A percentile compares a stretch with the other conserved stretches of the same genome.
Conservation (phyloP, 1,284 basidiomycete species). For the Somion occarium region DNA sequence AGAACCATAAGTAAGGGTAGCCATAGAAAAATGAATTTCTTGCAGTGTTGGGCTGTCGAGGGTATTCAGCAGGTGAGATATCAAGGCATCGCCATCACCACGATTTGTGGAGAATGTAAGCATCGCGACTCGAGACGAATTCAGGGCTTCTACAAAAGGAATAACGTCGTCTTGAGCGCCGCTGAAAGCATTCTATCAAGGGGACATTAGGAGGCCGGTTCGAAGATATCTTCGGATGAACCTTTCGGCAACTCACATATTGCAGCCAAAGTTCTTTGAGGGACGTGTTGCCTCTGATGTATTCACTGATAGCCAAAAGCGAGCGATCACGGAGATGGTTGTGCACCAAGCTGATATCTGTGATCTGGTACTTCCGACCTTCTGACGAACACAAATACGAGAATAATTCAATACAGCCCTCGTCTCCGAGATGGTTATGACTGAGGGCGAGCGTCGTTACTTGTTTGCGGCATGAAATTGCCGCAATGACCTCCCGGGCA, state of each 20-base stretch:
- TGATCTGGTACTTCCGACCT: constrained; percentile 43
- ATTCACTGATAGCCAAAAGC: constrained; percentile 46
- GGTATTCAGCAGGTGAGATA: constrained; percentile 41
- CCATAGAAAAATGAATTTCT: constrained; percentile 52
- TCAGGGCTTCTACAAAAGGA: constrained; percentile 42
- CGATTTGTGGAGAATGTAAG: constrained; percentile 43
- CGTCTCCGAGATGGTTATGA: constrained; percentile 55
- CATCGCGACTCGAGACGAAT: constrained; percentile 39
- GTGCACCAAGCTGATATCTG: constrained; percentile 52
- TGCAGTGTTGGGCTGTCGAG: constrained; percentile 44
- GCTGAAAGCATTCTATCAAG: constrained; percentile 44
- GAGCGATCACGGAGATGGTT: constrained; percentile 53
- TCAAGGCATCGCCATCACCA: constrained; percentile 43
- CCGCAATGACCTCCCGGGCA: constrained; percentile 44
- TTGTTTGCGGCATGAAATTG: constrained; percentile 35
- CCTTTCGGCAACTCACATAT: constrained; percentile 37
- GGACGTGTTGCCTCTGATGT: constrained; percentile 41
- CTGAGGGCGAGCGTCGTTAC: constrained; percentile 51
- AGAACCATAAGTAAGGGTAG: constrained; percentile 43
- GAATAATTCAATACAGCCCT: constrained; percentile 54
- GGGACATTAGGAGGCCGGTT: not conserved
- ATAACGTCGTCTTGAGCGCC: constrained; percentile 30
- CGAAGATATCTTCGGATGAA: not conserved
- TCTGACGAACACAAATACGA: constrained; percentile 45
- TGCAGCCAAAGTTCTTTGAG: constrained; percentile 49